Evolutionary conservation across 768 basidiomycete genomes (phyloP).

Genomic region (Leccinellum albellum): DNA sequence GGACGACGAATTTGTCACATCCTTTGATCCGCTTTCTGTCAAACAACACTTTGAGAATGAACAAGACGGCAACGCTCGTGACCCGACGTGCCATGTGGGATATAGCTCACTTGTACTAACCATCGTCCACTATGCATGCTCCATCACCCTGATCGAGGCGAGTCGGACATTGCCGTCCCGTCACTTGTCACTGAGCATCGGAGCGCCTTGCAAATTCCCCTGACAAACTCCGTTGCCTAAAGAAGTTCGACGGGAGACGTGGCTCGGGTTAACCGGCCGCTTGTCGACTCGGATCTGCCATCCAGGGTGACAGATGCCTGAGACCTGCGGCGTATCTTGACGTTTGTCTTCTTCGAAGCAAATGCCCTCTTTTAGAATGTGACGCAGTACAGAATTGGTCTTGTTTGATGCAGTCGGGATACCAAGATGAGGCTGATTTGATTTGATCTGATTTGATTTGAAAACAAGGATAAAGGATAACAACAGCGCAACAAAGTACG

Average conservation of each 20-base stretch:
- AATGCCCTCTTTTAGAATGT: background rate
- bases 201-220: background rate
- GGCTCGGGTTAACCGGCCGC: background rate
- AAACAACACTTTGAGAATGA: background rate
- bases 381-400: background rate
- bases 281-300: background rate
- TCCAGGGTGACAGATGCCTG: background rate
- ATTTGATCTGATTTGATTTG: background rate
- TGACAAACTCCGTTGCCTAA: background rate
- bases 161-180: background rate
- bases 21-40: conserved; percentile 1
- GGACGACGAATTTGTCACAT: background rate
- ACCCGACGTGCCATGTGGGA: background rate
- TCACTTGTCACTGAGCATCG: background rate
- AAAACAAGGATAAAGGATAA: background rate
- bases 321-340: background rate
- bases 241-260: background rate
- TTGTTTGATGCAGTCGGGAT: background rate
- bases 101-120: background rate
- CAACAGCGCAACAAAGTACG: background rate
- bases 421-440: background rate
- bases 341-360: background rate
- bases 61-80: background rate
- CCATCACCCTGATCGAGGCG: background rate
- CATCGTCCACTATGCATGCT: background rate